Conservation (phyloP, 1,284 basidiomycete genomes). For the Exobasidium cylindrosporum region DNA sequence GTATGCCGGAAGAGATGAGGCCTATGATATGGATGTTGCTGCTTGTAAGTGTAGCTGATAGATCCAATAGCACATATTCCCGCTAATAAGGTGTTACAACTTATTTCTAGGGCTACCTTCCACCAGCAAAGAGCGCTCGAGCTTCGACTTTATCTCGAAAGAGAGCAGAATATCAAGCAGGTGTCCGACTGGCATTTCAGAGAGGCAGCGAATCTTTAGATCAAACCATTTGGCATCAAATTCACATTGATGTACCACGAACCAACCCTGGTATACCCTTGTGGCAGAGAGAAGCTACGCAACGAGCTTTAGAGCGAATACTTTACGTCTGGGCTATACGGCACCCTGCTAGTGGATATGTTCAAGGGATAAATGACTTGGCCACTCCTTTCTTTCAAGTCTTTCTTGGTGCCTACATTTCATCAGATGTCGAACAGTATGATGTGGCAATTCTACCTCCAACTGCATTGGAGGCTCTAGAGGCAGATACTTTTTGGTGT, state of each 20-base stretch:
- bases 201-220: constrained; percentile 59
- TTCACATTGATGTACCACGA: constrained; percentile 53
- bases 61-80: not conserved
- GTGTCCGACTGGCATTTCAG: constrained; percentile 87
- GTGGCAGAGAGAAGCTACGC: constrained; percentile 52
- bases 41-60: constrained; percentile 64
- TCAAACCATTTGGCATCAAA: constrained; percentile 53
- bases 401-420: constrained; percentile 49
- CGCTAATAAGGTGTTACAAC: too few species aligned
- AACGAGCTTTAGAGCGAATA: constrained; percentile 50
- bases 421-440: constrained; percentile 30
- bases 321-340: constrained; percentile 55
- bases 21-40: constrained; percentile 93
- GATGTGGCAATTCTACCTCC: constrained; percentile 43
- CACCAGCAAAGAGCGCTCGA: constrained; percentile 76
- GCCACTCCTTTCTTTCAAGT: constrained; percentile 55
- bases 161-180: constrained; percentile 82
- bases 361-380: constrained; percentile 55
- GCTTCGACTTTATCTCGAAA: constrained; percentile 77
- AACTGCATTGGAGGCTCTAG: constrained; percentile 43
- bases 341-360: constrained; percentile 53
- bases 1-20: constrained; percentile 80
- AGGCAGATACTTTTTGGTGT: constrained; percentile 55
- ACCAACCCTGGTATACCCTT: constrained; percentile 52
- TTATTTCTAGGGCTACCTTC: constrained; percentile 73